phyloP scores from a whole-genome alignment of 2,329 filamentous ascomycete species.

The Cyclaneusma minus region DNA sequence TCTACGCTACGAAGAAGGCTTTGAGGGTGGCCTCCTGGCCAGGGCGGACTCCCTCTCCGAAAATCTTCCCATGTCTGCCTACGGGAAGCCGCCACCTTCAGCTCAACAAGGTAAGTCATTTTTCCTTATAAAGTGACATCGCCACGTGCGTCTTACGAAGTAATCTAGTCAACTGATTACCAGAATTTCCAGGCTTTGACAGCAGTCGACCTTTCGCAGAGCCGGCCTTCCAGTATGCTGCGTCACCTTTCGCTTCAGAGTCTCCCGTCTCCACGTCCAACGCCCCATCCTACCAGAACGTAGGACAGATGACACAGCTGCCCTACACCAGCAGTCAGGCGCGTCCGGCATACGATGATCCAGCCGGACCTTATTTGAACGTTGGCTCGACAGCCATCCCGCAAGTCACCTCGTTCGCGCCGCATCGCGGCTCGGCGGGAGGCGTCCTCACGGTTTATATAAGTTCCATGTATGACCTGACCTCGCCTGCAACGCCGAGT shows the following conservation, averaged over 20 bases:
- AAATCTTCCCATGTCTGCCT: constrained; percentile 62
- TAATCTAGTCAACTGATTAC: constrained; percentile 3
- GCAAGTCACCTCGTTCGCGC: constrained; percentile 54
- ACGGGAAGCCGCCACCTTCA: constrained; percentile 59
- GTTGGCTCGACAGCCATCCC: constrained; percentile 41
- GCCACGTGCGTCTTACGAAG: constrained; percentile 6
- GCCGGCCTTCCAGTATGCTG: constrained; percentile 28
- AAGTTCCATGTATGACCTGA: constrained; percentile 59
- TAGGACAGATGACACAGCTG: constrained; percentile 14
- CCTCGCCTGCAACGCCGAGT: constrained; percentile 35
- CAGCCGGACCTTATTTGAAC: constrained; percentile 51
- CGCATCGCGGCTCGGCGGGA: constrained; percentile 50
- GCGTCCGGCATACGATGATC: constrained; percentile 41
- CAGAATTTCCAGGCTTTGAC: constrained; percentile 14
- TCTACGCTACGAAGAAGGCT: constrained; percentile 18
- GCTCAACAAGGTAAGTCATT: constrained; percentile 64
- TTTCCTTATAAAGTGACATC: constrained; percentile 4
- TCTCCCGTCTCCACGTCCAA: constrained; percentile 27
- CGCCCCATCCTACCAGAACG: constrained; percentile 13
- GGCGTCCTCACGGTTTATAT: constrained; percentile 62
- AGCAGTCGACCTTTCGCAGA: constrained; percentile 18
- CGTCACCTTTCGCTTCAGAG: constrained; percentile 30
- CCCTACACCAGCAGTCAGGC: constrained; percentile 27
- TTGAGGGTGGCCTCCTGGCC: constrained; percentile 19
- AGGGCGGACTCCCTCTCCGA: constrained; percentile 16